phyloP scores from a whole-genome alignment of 139 green algal genomes.

The Asterochloris erici region DNA sequence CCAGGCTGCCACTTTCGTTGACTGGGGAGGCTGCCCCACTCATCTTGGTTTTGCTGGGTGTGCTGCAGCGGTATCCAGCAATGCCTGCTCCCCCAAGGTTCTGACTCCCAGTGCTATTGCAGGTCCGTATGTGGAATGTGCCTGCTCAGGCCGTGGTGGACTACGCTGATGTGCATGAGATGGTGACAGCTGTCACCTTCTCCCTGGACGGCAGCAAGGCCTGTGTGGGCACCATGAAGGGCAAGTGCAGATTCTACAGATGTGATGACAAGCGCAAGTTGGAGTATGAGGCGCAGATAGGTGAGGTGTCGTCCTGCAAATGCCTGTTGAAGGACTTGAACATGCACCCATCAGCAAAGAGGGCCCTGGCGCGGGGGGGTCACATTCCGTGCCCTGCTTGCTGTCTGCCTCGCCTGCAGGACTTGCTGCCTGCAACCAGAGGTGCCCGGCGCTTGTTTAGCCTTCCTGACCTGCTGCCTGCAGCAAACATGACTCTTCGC shows the following conservation, averaged over 20 bases:
- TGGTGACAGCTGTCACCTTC: conserved; percentile 85
- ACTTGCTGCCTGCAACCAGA: too few species aligned
- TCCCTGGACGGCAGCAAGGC: conserved; percentile 50
- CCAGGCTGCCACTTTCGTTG: background rate
- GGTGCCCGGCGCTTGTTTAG: too few species aligned
- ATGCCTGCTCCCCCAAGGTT: too few species aligned
- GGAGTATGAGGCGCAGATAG: conserved; percentile 77
- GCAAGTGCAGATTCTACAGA: conserved; percentile 67
- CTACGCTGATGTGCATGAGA: conserved; percentile 81
- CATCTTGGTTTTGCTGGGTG: too few species aligned
- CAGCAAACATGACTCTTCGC: too few species aligned
- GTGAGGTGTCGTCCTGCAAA: conserved; percentile 10
- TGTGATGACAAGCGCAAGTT: conserved; percentile 38
- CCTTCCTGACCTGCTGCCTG: too few species aligned
- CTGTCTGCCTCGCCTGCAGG: too few species aligned
- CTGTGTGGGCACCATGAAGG: conserved; percentile 70
- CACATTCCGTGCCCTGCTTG: background rate
- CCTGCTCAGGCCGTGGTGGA: conserved; percentile 68
- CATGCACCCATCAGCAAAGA: too few species aligned
- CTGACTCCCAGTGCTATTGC: conserved; percentile 2
- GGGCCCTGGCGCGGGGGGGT: background rate
- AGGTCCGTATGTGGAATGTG: conserved; percentile 85
- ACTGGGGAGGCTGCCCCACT: background rate
- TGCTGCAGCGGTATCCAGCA: too few species aligned
- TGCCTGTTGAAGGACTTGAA: too few species aligned